These are phyloP conservation scores for Nothopassalora personata DNA, from an alignment of 2,329 filamentous ascomycete species.

Conservation along the genomic window DNA sequence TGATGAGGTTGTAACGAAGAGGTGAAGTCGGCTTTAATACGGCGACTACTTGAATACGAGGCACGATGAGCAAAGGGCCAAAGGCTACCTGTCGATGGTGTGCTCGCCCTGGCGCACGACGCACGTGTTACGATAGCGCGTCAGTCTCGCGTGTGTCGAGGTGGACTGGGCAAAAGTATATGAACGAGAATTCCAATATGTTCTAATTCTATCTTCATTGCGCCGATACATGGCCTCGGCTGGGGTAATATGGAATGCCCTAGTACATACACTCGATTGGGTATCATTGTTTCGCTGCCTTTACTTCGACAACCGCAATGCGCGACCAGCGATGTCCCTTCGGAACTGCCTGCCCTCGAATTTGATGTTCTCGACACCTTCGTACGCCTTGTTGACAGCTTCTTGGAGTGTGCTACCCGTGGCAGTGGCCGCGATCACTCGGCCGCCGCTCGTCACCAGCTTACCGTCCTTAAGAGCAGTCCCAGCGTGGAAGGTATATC, in stretches of 20 bases:
- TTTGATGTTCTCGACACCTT: conserved; percentile 69
- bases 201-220: too few relatives aligned
- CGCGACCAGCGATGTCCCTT: conserved; percentile 74
- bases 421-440: conserved; percentile 89
- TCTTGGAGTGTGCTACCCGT: conserved; percentile 69
- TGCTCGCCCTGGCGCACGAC: background rate
- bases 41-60: background rate
- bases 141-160: background rate
- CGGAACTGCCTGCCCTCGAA: conserved; percentile 90
- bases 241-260: background rate
- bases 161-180: background rate
- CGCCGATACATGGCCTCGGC: too few relatives aligned
- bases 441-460: conserved; percentile 74
- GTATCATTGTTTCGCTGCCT: background rate
- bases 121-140: background rate
- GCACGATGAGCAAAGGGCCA: too few relatives aligned
- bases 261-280: background rate
- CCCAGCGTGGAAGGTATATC: conserved; percentile 87
- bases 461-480: conserved; percentile 61
- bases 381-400: conserved; percentile 83
- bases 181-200: too few relatives aligned
- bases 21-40: background rate
- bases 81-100: too few relatives aligned
- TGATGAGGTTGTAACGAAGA: background rate
- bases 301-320: conserved; percentile 28